A percentile compares a stretch with the other conserved stretches of the same genome.
Conservation (phyloP, 371 early-diverging fungal species). For the Choanephora cucurbitarum region DNA sequence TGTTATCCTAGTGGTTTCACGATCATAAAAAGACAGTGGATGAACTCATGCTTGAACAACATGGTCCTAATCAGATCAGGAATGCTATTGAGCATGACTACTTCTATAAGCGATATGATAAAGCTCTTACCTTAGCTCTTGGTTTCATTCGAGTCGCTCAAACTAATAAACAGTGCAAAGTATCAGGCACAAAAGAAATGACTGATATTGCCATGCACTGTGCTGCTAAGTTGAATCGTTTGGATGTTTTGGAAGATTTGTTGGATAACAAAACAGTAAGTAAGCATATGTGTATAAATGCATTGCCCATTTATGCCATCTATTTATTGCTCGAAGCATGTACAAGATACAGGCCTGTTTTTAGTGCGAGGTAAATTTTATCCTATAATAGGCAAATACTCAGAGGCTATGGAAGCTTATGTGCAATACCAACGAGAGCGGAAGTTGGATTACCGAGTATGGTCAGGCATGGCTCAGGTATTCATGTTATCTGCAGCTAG, state of each 20-base stretch:
- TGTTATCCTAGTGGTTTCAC: conserved; percentile 48
- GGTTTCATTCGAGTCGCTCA: conserved; percentile 35
- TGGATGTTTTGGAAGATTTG: conserved; percentile 32
- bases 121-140: conserved; percentile 33
- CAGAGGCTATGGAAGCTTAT: conserved; percentile 34
- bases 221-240: conserved; percentile 29
- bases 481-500: conserved; percentile 18
- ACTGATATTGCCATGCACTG: conserved; percentile 45
- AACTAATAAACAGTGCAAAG: conserved; percentile 32
- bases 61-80: conserved; percentile 47
- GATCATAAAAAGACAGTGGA: conserved; percentile 23
- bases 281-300: too few species aligned
- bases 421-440: conserved; percentile 37
- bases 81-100: conserved; percentile 47
- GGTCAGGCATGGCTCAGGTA: conserved; percentile 29
- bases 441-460: conserved; percentile 40
- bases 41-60: conserved; percentile 37
- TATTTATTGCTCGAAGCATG: conserved; percentile 16
- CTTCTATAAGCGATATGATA: conserved; percentile 39
- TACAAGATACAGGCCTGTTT: conserved; percentile 35
- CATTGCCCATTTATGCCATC: too few species aligned
- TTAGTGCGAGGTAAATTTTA: conserved; percentile 36
- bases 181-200: conserved; percentile 40
- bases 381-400: conserved; percentile 32
- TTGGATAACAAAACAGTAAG: conserved; percentile 38